phyloP scores from a whole-genome alignment of 352 stramenopile species.

The Phytophthora multivora region DNA sequence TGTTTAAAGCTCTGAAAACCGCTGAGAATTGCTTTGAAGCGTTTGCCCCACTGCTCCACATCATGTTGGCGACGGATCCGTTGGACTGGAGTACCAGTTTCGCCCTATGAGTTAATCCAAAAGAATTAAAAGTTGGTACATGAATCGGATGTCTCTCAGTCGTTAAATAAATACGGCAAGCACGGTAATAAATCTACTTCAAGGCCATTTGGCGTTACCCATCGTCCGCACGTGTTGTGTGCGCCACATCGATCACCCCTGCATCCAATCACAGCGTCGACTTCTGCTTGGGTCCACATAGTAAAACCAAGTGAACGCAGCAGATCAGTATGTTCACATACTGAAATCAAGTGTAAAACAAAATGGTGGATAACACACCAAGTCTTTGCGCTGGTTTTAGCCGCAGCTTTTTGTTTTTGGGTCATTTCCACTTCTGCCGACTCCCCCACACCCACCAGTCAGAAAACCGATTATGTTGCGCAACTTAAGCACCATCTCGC shows the following conservation, averaged over 20 bases:
- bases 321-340: conserved; percentile 2
- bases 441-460: conserved; percentile 9
- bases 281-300: not conserved
- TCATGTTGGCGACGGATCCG: conserved; percentile 37
- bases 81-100: conserved; percentile 33
- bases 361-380: conserved; percentile 2
- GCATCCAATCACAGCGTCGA: conserved; percentile 34
- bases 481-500: conserved; percentile 28
- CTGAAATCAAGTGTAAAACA: not conserved
- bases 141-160: not conserved
- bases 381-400: not conserved
- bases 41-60: conserved; percentile 43
- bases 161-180: not conserved
- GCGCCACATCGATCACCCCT: conserved; percentile 3
- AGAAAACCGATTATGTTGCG: conserved; percentile 24
- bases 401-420: not conserved
- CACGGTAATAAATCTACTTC: too few relatives aligned
- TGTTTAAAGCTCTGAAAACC: conserved; percentile 35
- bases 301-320: not conserved
- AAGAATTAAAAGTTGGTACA: not conserved
- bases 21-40: conserved; percentile 42
- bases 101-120: not conserved
- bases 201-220: too few relatives aligned
- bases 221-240: conserved; percentile 4
- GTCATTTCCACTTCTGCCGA: conserved; percentile 21